Base-by-base conservation (phyloP, 2,329 filamentous ascomycete species). In the Calonectria pseudoturangicola region DNA sequence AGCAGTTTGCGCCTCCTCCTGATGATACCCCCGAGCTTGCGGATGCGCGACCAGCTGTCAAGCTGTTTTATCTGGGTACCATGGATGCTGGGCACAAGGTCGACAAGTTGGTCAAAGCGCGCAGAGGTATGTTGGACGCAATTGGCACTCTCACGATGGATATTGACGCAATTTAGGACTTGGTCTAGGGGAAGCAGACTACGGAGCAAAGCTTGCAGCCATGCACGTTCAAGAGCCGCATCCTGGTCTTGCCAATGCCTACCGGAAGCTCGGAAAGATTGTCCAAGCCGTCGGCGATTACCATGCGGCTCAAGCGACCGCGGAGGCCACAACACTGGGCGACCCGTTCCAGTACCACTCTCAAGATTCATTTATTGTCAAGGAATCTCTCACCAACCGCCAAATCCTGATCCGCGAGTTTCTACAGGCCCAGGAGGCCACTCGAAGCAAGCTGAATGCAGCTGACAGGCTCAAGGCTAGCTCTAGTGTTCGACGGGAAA, bases 21-120 rank as follows among this genome's bases (percentile, higher is more conserved):
- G 97, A 99, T 84, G 97, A 99, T 83, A 98, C 97, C 1, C 96
- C 96, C 12, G 97, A 99, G 86, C 89, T 99, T 68, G 93, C 96
- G 75, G 93, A 97, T 79, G 95, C 96, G 25, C 91, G 97, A 66
- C 97, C 97, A 0, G 89, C 95, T 51, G 97, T 98, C 45, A 99
- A 99, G 87, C 90, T 96, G 60, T 98, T 99, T 83, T 99, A 99
- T 82, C 88, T 99, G 27, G 95, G 95, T 25, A 93, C 95, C 8
- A 98, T 99, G 95, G 97, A 98, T 82, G 92, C 95, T n/a, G 95
- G 95, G 51, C 97, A 99, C 85, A 98, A 98, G 85, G 92, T 99
- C 39, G 97, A 99, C 81, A 95, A 93, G 82, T 90, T 98, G 41
- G 97, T 99, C 76, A 98, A 98, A 86, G 92, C 93, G 73, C 91